Evolutionary conservation across 2,329 filamentous ascomycete species (phyloP).

Genomic region (Xylaria sp.): DNA sequence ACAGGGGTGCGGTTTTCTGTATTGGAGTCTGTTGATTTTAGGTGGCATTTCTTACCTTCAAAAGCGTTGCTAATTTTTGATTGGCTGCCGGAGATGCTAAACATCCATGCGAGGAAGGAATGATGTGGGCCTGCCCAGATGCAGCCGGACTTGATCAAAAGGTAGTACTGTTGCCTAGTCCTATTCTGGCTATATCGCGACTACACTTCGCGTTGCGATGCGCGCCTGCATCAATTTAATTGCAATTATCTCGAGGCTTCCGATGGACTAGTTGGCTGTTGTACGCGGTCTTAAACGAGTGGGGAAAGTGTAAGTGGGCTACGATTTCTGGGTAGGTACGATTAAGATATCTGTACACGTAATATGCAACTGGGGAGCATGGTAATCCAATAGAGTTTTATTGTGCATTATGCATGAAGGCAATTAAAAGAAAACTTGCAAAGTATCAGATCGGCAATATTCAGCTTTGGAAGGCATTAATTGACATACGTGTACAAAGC

Average conservation of each 20-base stretch:
- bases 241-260: not conserved
- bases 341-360: not conserved
- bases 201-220: not conserved
- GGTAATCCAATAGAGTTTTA: not conserved
- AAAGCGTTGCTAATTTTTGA: constrained; percentile 45
- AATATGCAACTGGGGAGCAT: not conserved
- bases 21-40: constrained; percentile 45
- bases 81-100: constrained; percentile 43
- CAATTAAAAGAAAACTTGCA: not conserved
- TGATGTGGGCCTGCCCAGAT: constrained; percentile 18
- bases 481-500: not conserved
- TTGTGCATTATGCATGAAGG: not conserved
- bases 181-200: constrained; percentile 13
- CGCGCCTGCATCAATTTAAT: not conserved
- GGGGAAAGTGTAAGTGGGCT: constrained; percentile 1
- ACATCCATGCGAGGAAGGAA: constrained; percentile 21
- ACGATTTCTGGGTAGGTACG: not conserved
- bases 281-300: not conserved
- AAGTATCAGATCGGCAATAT: not conserved
- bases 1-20: constrained; percentile 50
- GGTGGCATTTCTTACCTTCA: constrained; percentile 45
- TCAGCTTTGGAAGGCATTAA: not conserved
- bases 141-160: constrained; percentile 16
- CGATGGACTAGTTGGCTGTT: not conserved
- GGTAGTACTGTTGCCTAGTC: constrained; percentile 10